phyloP scores from a whole-genome alignment of 257 asterid genomes.

The Solanum clarkiae region DNA sequence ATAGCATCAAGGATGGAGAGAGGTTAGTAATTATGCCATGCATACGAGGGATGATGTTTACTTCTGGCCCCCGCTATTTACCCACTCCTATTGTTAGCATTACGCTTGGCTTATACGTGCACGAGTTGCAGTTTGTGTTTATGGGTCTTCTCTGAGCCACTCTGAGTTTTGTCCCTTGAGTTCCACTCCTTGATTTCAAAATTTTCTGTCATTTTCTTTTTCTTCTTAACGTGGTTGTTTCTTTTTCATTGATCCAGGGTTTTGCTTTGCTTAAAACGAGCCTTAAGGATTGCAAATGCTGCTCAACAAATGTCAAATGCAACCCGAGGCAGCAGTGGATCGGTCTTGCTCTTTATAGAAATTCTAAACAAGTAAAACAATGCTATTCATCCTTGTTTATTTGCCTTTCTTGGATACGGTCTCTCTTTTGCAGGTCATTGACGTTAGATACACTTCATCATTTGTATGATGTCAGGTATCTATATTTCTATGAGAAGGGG shows the following conservation, averaged over 20 bases:
- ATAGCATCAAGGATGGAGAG: conserved; percentile 79
- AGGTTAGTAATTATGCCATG: conserved; percentile 36
- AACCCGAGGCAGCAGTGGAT: conserved; percentile 78
- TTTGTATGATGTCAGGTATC: conserved; percentile 47
- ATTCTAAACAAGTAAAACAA: conserved; percentile 74
- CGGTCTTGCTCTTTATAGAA: conserved; percentile 75
- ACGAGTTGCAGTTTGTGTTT: neutral
- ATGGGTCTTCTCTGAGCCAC: neutral
- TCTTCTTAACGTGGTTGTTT: neutral
- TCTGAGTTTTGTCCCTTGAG: neutral
- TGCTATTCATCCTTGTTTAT: neutral
- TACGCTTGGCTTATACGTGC: neutral
- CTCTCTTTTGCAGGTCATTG: neutral
- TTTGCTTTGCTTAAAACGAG: conserved; percentile 92
- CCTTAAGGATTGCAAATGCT: conserved; percentile 88
- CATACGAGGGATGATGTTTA: neutral
- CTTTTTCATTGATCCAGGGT: conserved; percentile 42
- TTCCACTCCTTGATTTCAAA: neutral
- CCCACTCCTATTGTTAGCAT: neutral
- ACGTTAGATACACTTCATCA: neutral
- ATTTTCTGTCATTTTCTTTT: neutral
- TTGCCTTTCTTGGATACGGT: neutral
- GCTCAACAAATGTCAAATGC: conserved; percentile 96
- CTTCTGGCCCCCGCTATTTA: neutral
- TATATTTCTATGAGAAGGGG: conserved; percentile 95